Evolutionary conservation across 106 monocot genomes (phyloP).

Genomic region (Dactylorhiza incarnata): DNA sequence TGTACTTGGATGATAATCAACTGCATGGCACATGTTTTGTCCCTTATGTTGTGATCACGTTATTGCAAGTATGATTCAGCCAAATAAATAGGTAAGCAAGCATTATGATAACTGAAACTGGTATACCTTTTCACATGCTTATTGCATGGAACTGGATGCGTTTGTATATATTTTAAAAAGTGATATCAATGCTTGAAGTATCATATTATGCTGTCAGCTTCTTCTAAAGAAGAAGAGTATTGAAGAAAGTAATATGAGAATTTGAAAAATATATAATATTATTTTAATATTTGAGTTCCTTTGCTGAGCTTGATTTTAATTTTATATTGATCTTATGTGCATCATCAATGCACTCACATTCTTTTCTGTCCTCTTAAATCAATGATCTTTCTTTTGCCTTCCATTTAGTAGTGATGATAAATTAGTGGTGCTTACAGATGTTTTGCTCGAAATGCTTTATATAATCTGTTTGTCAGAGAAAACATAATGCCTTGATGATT

Average conservation of each 20-base stretch:
- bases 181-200: neutral
- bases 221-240: neutral
- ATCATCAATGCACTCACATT: neutral
- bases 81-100: no score
- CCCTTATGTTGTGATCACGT: no score
- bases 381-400: neutral
- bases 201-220: neutral
- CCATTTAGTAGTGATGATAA: no score
- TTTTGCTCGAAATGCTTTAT: no score
- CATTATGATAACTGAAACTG: no score
- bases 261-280: neutral
- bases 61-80: no score
- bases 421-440: no score
- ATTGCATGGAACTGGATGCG: neutral
- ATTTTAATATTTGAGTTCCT: neutral
- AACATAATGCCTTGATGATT: no score
- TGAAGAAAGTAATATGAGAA: neutral
- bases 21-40: neutral
- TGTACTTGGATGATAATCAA: neutral
- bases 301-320: neutral
- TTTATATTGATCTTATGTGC: neutral
- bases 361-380: neutral
- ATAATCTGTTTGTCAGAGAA: no score
- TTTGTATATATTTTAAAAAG: neutral
- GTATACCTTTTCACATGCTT: no score